Evolutionary conservation across 2,329 filamentous ascomycete species (phyloP).

Genomic region (Talaromyces sp.): DNA sequence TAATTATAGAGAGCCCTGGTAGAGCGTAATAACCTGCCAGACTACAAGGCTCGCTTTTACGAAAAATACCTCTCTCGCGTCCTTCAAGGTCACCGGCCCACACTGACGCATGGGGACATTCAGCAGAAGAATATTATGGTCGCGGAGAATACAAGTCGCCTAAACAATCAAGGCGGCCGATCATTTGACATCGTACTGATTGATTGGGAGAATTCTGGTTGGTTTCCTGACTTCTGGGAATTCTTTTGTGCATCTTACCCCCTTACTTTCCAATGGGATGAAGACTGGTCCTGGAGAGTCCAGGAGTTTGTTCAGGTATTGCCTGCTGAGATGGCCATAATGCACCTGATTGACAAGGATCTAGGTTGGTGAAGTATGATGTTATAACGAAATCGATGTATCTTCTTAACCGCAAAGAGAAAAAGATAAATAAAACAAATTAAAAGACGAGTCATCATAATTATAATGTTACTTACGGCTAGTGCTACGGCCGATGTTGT

Average conservation of each 20-base stretch:
- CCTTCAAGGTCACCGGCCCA: constrained; percentile 24
- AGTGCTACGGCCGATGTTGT: too few relatives aligned
- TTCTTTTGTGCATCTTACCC: constrained; percentile 22
- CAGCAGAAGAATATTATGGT: constrained; percentile 27
- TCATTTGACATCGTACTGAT: constrained; percentile 26
- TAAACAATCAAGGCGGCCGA: constrained; percentile 20
- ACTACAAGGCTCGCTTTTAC: constrained; percentile 25
- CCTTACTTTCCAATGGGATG: constrained; percentile 17
- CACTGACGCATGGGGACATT: constrained; percentile 26
- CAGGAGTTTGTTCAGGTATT: constrained; percentile 25
- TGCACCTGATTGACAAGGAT: constrained; percentile 25
- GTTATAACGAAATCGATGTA: too few relatives aligned
- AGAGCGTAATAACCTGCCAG: constrained; percentile 18
- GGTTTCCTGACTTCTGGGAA: constrained; percentile 27
- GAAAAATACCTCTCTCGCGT: constrained; percentile 21
- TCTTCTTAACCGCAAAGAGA: too few relatives aligned
- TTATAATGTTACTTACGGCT: too few relatives aligned
- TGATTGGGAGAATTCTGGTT: constrained; percentile 24
- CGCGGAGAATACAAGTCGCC: constrained; percentile 15
- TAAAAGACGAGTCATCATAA: too few relatives aligned
- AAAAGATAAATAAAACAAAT: too few relatives aligned
- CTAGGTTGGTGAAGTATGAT: constrained; percentile 14
- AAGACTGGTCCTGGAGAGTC: constrained; percentile 25
- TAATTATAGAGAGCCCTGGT: constrained; percentile 21
- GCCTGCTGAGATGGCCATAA: constrained; percentile 23